Conservation (phyloP, 2,329 filamentous ascomycete genomes). For the Orbilia ellipsospora region DNA sequence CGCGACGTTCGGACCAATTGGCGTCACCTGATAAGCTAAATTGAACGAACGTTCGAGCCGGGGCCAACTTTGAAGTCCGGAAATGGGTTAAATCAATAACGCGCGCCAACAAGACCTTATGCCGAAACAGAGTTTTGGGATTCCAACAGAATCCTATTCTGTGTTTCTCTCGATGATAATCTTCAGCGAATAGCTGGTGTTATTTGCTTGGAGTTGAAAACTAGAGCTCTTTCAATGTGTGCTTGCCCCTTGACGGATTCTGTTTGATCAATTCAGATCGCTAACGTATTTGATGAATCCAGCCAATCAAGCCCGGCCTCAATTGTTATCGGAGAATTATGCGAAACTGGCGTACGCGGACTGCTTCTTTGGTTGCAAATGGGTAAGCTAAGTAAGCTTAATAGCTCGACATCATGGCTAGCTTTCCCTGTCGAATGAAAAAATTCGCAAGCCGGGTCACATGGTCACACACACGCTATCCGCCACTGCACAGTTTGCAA, state of each 20-base stretch:
- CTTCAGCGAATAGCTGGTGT: neutral
- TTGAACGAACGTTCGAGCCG: neutral
- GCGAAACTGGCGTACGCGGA: constrained; percentile 32
- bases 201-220: neutral
- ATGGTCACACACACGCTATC: constrained; percentile 31
- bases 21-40: constrained; percentile 50
- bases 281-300: neutral
- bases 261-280: neutral
- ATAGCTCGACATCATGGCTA: constrained; percentile 22
- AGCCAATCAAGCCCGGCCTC: constrained; percentile 9
- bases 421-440: constrained; percentile 16
- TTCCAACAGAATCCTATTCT: neutral
- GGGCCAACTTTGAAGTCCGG: constrained; percentile 24
- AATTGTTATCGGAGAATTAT: constrained; percentile 48
- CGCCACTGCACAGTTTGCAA: neutral
- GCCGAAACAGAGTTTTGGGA: neutral
- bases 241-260: too few relatives aligned
- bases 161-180: neutral
- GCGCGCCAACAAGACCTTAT: constrained; percentile 45
- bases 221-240: neutral
- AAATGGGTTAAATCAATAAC: constrained; percentile 45
- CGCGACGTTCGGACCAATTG: constrained; percentile 32
- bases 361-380: constrained; percentile 25
- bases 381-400: constrained; percentile 42
- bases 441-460: constrained; percentile 38